Base-by-base conservation (phyloP, 1,139 yeast genomes). In the Pneumocystis carinii region DNA sequence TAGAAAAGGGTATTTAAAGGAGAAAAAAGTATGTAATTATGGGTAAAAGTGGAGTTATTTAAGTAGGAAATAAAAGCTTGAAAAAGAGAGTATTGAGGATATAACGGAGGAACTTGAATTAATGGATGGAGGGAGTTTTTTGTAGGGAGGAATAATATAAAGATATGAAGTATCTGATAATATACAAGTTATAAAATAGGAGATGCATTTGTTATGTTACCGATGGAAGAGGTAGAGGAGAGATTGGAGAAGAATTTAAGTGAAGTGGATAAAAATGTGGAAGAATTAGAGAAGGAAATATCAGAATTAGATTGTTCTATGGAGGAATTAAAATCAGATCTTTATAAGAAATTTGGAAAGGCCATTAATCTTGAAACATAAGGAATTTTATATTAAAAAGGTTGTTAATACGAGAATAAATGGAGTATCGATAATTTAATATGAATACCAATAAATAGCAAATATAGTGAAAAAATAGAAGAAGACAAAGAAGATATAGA, bases 1-100 rank as follows among this genome's bases (percentile, higher is more conserved):
- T 24, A 48, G 32, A 19, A 24, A 17, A 10, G 32, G 55, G n/a
- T 24, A 3, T 48, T 48, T 48, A 10, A 48, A 48, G 8, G 55
- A 48, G 14, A 48, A 24, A 8, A 12, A 7, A 14, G 55, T 48
- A 48, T n/a, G 2, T 48, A 12, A 10, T 48, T 24, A 1, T 10
- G n/a, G 14, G 19, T 24, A 12, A 10, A 4, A 24, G 3, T 48
- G 3, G 3, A 12, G 6, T 48, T 48, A 24, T 75, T n/a, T 78
- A 78, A 61, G 76, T 87, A 60, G 75, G 76, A 42, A 75, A 64
- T 77, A 79, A 66, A 78, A 80, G 69, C 80, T 82, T 64, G 96
- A 90, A 70, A 87, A 88, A 70, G 97, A 90, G 71, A 89, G 88
- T 71, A 76, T 90, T 58, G 96, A 89, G 69, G 98, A 92, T 71